Base-by-base conservation (phyloP, 768 basidiomycete species). In the Rhodotorula paludigena region DNA sequence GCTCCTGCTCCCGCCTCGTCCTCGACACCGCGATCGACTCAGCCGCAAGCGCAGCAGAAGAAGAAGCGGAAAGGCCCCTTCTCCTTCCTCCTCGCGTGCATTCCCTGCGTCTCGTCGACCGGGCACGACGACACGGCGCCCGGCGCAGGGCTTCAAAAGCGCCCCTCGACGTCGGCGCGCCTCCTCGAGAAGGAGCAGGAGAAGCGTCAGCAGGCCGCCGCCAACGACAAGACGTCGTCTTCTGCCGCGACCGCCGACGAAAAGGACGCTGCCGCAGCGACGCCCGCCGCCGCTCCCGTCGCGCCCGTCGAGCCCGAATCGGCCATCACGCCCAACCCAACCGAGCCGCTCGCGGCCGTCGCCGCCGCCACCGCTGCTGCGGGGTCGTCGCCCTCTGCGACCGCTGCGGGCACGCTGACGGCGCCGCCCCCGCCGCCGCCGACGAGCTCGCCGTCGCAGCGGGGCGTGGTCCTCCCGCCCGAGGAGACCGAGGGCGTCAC, bases 401-500 rank as follows among this genome's bases (percentile, higher is more conserved):
- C n/a, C n/a, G n/a, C n/a, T n/a, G n/a, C n/a, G n/a, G n/a, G n/a
- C n/a, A n/a, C n/a, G n/a, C n/a, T n/a, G n/a, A n/a, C n/a, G n/a
- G n/a, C 57, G 6, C 67, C 61, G 11, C 42, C 47, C 51, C 56
- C 57, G 18, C 62, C 62, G 20, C 67, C 62, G 11, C 67, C 67
- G n/a, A 52, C 61, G 5, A 28, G 60, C 25, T 28, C 49, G 1
- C 57, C 53, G 51, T 64, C 44, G 69, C 75, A 59, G 52, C 63
- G 73, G 30, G 76, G 76, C 7, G 73, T 74, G 44, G 72, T 84
- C 10, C 75, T 84, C 9, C 84, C 89, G 12, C 80, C 82, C 33
- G 84, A 86, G 15, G 91, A 92, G 79, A 90, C 91, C 12, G 72
- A 69, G 55, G 90, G 87, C 68, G 81, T 96, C 71, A 89, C 89